phyloP scores from a whole-genome alignment of 306 rosid species.

The Fagus crenata region DNA sequence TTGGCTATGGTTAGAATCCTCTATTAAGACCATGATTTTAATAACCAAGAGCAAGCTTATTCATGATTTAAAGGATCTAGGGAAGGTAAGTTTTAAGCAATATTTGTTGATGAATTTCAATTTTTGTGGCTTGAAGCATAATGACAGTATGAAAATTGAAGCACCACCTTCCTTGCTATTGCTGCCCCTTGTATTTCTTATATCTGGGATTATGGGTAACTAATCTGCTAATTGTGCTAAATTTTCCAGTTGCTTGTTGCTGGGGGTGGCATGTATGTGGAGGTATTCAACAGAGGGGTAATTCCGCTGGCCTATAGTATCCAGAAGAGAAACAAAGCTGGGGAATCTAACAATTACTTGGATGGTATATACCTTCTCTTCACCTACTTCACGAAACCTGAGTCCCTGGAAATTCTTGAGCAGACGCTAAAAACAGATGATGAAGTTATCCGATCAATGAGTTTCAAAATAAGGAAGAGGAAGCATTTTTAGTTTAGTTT shows the following conservation, averaged over 20 bases:
- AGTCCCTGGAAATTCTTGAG: slow-evolving; percentile 55
- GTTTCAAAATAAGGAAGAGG: slow-evolving; percentile 74
- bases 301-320: slow-evolving; percentile 78
- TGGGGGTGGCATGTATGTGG: slow-evolving; percentile 97
- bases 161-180: neutral
- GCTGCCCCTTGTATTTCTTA: neutral
- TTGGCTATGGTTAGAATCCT: slow-evolving; percentile 8
- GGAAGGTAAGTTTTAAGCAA: neutral
- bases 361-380: slow-evolving; percentile 90
- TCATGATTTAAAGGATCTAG: neutral
- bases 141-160: neutral
- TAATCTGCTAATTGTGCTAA: neutral
- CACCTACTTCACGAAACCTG: slow-evolving; percentile 86
- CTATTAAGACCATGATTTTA: neutral
- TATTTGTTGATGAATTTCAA: neutral
- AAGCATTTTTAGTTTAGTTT: slow-evolving; percentile 45
- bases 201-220: slow-evolving; percentile 19
- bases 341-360: slow-evolving; percentile 71
- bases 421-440: slow-evolving; percentile 59
- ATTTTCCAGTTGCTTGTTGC: slow-evolving; percentile 91
- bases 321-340: slow-evolving; percentile 84
- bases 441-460: slow-evolving; percentile 63
- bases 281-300: slow-evolving; percentile 89
- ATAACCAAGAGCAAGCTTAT: neutral
- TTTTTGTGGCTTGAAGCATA: neutral